These are phyloP conservation scores for Colletotrichum camelliae DNA, from an alignment of 2,329 filamentous ascomycete species.

Conservation along the genomic window DNA sequence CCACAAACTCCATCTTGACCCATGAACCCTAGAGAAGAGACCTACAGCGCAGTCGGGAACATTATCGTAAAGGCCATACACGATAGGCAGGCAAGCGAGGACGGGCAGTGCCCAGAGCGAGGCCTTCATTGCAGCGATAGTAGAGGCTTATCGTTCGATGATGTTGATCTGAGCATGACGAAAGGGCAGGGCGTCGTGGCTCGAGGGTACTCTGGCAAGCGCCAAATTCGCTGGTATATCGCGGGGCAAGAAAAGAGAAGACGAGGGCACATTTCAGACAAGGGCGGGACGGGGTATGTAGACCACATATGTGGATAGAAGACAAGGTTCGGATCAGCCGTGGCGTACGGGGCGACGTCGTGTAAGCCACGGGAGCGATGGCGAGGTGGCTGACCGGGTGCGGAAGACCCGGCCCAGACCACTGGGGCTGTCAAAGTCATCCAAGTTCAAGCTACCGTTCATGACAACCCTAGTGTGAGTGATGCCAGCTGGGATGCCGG, in stretches of 20 bases:
- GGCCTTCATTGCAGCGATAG: neutral
- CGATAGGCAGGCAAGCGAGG: neutral
- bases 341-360: neutral
- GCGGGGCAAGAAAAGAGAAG: neutral
- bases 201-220: neutral
- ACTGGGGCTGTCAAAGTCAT: neutral
- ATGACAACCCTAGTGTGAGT: neutral
- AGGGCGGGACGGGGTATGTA: neutral
- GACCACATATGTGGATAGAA: neutral
- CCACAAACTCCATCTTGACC: neutral
- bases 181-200: neutral
- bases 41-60: constrained; percentile 16
- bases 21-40: neutral
- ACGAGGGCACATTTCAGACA: neutral
- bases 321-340: neutral
- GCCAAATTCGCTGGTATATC: neutral
- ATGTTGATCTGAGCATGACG: constrained; percentile 3
- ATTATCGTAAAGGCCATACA: constrained; percentile 7
- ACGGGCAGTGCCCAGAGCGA: neutral
- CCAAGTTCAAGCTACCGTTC: neutral
- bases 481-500: neutral
- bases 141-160: neutral
- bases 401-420: constrained; percentile 11
- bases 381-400: constrained; percentile 6
- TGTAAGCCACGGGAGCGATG: constrained; percentile 12